A percentile compares a stretch with the other conserved stretches of the same genome.
phyloP scores from a whole-genome alignment of 305 asterid genomes.

The Solanum hybrid region DNA sequence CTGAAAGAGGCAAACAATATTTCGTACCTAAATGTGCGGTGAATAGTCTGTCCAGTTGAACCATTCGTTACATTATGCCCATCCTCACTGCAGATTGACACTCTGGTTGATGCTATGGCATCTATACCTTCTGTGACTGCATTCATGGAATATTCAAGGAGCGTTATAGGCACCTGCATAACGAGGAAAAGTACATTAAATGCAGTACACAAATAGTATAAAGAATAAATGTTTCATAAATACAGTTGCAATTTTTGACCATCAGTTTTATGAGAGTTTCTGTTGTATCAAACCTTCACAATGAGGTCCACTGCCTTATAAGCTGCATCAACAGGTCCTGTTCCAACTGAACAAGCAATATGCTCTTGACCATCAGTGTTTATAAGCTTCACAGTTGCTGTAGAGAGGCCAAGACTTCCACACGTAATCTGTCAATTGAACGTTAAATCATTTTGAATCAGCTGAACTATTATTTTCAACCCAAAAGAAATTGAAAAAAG shows the following conservation, averaged over 20 bases:
- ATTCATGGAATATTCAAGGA: constrained; percentile 71
- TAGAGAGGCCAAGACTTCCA: constrained; percentile 47
- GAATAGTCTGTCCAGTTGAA: constrained; percentile 33
- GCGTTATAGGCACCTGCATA: constrained; percentile 65
- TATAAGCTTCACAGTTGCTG: constrained; percentile 71
- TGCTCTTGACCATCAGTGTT: constrained; percentile 51
- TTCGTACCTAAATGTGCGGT: constrained; percentile 27
- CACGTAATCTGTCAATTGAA: constrained; percentile 59
- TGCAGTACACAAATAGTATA: background rate
- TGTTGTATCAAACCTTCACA: constrained; percentile 51
- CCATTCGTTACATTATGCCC: constrained; percentile 44
- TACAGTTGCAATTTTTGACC: background rate
- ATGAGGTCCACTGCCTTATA: constrained; percentile 79
- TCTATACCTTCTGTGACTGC: constrained; percentile 91
- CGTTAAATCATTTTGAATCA: background rate
- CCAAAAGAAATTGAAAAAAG: background rate
- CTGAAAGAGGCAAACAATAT: background rate
- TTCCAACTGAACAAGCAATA: constrained; percentile 81
- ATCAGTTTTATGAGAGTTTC: background rate
- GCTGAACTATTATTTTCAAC: background rate
- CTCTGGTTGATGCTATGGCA: constrained; percentile 83
- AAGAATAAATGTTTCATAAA: background rate
- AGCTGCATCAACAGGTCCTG: constrained; percentile 97
- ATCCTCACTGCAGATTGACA: constrained; percentile 42
- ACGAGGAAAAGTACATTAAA: background rate